Conservation (phyloP, 2,329 filamentous ascomycete species). For the Talaromyces sp. region DNA sequence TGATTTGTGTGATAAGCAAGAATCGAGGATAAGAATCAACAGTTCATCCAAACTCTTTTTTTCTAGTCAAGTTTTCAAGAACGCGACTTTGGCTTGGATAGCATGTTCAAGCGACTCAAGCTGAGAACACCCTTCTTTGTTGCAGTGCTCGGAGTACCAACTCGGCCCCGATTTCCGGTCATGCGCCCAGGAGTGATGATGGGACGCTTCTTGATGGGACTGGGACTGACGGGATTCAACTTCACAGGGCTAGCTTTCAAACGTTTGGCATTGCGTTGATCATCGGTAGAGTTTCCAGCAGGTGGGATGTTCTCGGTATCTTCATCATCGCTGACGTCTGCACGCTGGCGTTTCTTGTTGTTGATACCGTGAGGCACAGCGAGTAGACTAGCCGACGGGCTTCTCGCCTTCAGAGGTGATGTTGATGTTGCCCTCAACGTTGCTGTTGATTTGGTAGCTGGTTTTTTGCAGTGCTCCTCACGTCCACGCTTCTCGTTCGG, state of each 20-base stretch:
- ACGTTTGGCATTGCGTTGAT: slow-evolving; percentile 33
- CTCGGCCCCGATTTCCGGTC: slow-evolving; percentile 25
- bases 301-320: slow-evolving; percentile 20
- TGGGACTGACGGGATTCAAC: slow-evolving; percentile 24
- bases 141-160: slow-evolving; percentile 28
- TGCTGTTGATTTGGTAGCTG: slow-evolving; percentile 18
- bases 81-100: slow-evolving; percentile 43
- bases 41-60: background rate
- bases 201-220: slow-evolving; percentile 31
- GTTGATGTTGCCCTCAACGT: slow-evolving; percentile 18
- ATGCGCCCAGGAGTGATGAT: slow-evolving; percentile 18
- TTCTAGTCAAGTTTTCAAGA: slow-evolving; percentile 18
- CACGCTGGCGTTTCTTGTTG: slow-evolving; percentile 26
- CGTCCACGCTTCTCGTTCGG: slow-evolving; percentile 30
- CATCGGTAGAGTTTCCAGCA: slow-evolving; percentile 20
- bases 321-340: slow-evolving; percentile 11
- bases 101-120: slow-evolving; percentile 45
- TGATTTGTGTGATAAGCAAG: background rate
- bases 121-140: slow-evolving; percentile 35
- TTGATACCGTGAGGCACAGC: slow-evolving; percentile 35
- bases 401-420: slow-evolving; percentile 13
- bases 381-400: slow-evolving; percentile 24
- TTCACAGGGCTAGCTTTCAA: slow-evolving; percentile 26
- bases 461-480: slow-evolving; percentile 13
- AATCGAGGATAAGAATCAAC: background rate